Base-by-base conservation (phyloP, 2,329 filamentous ascomycete genomes). In the Ascochyta lentis region DNA sequence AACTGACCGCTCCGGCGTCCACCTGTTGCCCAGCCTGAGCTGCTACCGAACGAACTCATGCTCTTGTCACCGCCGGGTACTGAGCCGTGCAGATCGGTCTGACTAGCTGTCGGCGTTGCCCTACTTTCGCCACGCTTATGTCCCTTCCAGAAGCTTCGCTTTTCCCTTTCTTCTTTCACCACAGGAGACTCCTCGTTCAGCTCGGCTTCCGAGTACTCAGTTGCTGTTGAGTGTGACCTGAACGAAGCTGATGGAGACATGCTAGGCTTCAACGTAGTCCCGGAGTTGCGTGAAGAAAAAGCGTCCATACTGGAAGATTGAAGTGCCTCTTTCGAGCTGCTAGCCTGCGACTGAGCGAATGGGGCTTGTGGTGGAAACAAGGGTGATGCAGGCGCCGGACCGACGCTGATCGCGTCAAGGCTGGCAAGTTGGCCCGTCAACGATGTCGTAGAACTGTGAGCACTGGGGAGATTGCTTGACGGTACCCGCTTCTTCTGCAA, bases 401-500 rank as follows among this genome's bases (percentile, higher is more conserved):
- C 48, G 10, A 52, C 51, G 15, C 44, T 52, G 7, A 47, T 48
- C 22, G 54, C 54, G 15, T 70, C 67, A 15, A 63, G 58, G 2
- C 61, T 61, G 16, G 61, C 33, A 31, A 66, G 58, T 6, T 58
- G 60, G 8, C 71, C 81, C 29, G 78, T 77, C n/a, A 96, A 79
- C 7, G 93, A 97, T 15, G 90, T 86, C 6, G 86, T 89, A 15
- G 95, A 98, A 70, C 93, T 97, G 61, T 96, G 92, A 0, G 94
- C 93, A 71, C 94, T 97, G 19, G 88, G 89, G 65, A 92, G 93
- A 22, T 89, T 78, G 68, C 90, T 88, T 0, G 90, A 88, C 51
- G 90, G 80, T n/a, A 88, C 83, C 76, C 59, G 63, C 58, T 91
- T 96, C 81, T 98, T 98, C 75, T 89, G 90, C 47, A 99, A 80